Conservation (phyloP, 306 rosid species). For the Lotus japonicus region DNA sequence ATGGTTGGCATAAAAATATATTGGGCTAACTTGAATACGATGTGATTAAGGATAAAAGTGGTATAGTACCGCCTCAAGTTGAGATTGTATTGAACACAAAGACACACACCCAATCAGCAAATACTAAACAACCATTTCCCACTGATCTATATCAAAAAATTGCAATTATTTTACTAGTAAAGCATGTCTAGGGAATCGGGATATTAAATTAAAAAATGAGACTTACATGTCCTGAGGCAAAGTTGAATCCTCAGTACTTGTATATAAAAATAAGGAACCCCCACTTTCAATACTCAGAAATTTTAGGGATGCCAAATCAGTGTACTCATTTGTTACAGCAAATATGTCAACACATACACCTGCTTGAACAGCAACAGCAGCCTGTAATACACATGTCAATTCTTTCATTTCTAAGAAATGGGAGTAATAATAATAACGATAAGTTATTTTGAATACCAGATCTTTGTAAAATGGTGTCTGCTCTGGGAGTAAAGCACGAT, state of each 20-base stretch:
- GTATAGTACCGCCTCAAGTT: conserved; percentile 3
- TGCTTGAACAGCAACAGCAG: conserved; percentile 94
- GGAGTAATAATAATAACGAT: conserved; percentile 5
- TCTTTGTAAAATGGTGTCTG: conserved; percentile 94
- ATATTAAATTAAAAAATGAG: background rate
- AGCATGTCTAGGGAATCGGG: conserved; percentile 1
- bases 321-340: conserved; percentile 95
- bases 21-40: background rate
- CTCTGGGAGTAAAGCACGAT: conserved; percentile 94
- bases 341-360: conserved; percentile 96
- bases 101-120: conserved; percentile 1
- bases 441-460: conserved; percentile 44
- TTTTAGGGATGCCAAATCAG: conserved; percentile 92
- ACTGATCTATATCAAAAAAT: conserved; percentile 17
- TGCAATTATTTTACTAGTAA: conserved; percentile 16
- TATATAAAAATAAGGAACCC: conserved; percentile 76
- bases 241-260: conserved; percentile 85
- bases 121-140: background rate
- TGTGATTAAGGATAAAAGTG: background rate
- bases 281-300: conserved; percentile 90
- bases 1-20: background rate
- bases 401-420: conserved; percentile 26
- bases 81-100: conserved; percentile 6
- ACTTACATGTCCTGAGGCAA: conserved; percentile 98
- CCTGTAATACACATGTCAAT: conserved; percentile 58